These are phyloP conservation scores for Neoboletus subvelutipes DNA, from an alignment of 768 basidiomycete species.

Conservation along the genomic window DNA sequence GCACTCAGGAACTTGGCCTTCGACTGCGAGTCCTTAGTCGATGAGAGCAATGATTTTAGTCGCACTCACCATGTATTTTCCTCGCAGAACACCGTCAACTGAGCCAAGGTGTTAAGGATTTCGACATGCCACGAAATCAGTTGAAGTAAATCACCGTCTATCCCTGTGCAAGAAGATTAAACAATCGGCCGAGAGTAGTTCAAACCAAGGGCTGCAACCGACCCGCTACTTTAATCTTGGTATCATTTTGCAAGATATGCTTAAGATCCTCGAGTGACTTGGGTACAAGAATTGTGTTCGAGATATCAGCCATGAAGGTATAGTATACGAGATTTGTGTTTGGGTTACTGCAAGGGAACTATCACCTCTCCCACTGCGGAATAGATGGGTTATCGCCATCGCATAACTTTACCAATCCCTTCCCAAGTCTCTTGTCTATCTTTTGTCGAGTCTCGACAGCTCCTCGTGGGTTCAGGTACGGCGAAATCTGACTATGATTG, in stretches of 20 bases:
- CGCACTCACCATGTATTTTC: constrained; percentile 81
- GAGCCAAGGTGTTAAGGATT: constrained; percentile 9
- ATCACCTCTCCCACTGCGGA: background rate
- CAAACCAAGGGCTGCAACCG: constrained; percentile 23
- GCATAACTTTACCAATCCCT: constrained; percentile 40
- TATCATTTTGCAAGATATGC: constrained; percentile 54
- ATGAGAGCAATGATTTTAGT: background rate
- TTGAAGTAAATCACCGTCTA: constrained; percentile 58
- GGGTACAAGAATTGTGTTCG: constrained; percentile 38
- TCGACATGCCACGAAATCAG: background rate
- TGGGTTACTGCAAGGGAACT: background rate
- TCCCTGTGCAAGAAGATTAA: constrained; percentile 35
- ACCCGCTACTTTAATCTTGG: constrained; percentile 95
- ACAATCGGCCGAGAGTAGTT: background rate
- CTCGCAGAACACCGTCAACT: constrained; percentile 93
- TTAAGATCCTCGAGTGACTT: constrained; percentile 58
- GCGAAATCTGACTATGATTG: background rate
- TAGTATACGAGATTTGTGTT: background rate
- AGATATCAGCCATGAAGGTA: constrained; percentile 12
- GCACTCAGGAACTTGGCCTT: constrained; percentile 89
- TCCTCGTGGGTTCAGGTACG: constrained; percentile 66
- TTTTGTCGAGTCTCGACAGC: constrained; percentile 45
- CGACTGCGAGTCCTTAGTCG: constrained; percentile 49
- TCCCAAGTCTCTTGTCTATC: constrained; percentile 54
- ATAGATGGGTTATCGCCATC: constrained; percentile 14